These are phyloP conservation scores for Geranium rotundifolium DNA, from an alignment of 345 rosid genomes.

Conservation along the genomic window DNA sequence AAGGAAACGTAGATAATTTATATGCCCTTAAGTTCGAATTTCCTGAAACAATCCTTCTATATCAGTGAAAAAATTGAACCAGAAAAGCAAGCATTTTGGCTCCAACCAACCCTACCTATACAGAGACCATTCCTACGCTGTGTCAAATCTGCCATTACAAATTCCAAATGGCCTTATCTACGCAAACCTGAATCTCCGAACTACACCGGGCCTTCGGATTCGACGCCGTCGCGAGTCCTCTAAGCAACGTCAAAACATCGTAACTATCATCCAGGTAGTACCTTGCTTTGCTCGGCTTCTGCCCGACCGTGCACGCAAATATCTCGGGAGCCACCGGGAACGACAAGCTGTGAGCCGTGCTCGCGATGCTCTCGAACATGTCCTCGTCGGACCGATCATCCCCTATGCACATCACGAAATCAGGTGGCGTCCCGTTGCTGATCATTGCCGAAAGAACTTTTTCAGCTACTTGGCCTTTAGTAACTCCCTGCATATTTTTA, in stretches of 20 bases:
- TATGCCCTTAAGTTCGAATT: too few species aligned
- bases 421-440: constrained; percentile 45
- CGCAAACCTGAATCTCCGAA: constrained; percentile 29
- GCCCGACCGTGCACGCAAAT: constrained; percentile 81
- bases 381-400: constrained; percentile 92
- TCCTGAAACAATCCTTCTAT: too few species aligned
- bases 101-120: too few species aligned
- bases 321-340: constrained; percentile 36
- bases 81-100: too few species aligned
- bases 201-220: constrained; percentile 26
- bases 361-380: constrained; percentile 74
- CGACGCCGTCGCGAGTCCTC: constrained; percentile 51
- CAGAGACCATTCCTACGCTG: too few species aligned
- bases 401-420: constrained; percentile 76
- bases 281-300: constrained; percentile 82
- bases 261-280: constrained; percentile 61
- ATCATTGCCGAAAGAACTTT: constrained; percentile 48
- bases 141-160: too few species aligned
- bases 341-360: constrained; percentile 35
- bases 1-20: too few species aligned
- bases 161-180: constrained; percentile 32
- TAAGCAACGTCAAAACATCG: constrained; percentile 58
- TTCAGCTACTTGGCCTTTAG: constrained; percentile 71
- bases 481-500: constrained; percentile 44
- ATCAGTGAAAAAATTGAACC: too few species aligned